Base-by-base conservation (phyloP, 305 asterid species). In the Fraxinus dipetala region DNA sequence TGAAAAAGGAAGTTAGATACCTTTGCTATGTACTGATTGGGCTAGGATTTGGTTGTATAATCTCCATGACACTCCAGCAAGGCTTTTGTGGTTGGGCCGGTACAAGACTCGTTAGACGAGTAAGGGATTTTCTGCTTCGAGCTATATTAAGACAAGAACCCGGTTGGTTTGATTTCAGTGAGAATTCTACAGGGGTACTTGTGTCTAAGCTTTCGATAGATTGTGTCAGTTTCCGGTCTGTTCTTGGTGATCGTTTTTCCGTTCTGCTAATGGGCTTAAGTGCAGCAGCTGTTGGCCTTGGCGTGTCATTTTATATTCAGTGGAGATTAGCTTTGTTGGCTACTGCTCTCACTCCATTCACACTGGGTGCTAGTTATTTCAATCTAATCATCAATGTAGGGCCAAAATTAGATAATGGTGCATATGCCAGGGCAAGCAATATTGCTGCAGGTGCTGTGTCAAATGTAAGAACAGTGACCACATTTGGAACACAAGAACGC, bases 11-110 rank as follows among this genome's bases (percentile, higher is more conserved):
- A 4, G 91, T 93, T 61, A 89, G 91, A 69, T 6, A 88, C 76
- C 94, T 94, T 10, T 94, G 97, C 75, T 78, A 92, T 77, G 79
- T 90, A 30, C 81, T 94, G 24, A 85, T 94, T 76, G 97, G 97
- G 5, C 91, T 94, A 18, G 98, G 97, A 76, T 88, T 93, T 30
- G 98, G 95, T 13, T 89, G 94, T 40, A 87, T 90, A 32, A 11
- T 90, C 75, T 77, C 93, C 83, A 89, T 94, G 97, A 91, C 94
- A 8, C 91, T 92, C 40, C 97, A 94, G 82, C 98, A 94, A 81
- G 98, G 98, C 2, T 82, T 94, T 75, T 94, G 98, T 35, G 97
- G 98, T 9, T 92, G 89, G 93, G 94, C 97, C 2, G 98, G 98
- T 30, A 86, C 96, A 36, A 90, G 75, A 83, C 96, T 94, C 69